phyloP scores from a whole-genome alignment of 1,284 basidiomycete genomes.

The Tylopilus sp. region DNA sequence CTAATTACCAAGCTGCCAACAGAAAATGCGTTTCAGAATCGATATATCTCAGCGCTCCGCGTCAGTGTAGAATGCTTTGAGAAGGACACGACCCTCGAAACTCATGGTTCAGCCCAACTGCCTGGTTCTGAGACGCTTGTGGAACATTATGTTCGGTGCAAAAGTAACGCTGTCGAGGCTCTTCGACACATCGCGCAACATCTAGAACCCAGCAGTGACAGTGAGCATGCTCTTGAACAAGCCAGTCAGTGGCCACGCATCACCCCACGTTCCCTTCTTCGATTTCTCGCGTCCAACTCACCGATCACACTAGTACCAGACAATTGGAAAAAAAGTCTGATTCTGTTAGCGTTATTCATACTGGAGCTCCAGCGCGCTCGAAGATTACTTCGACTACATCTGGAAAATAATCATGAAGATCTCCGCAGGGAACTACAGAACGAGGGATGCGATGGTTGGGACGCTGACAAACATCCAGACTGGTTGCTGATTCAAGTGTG shows the following conservation, averaged over 20 bases:
- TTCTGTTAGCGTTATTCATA: constrained; percentile 36
- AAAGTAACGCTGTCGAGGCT: neutral
- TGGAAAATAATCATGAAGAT: constrained; percentile 33
- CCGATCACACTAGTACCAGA: constrained; percentile 5
- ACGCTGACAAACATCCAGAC: constrained; percentile 40
- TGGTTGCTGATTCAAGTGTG: constrained; percentile 61
- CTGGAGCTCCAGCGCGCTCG: constrained; percentile 48
- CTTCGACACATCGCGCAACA: constrained; percentile 15
- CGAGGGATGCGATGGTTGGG: constrained; percentile 21
- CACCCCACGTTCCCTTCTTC: constrained; percentile 38
- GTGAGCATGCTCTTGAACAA: constrained; percentile 25
- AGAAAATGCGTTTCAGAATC: constrained; percentile 21
- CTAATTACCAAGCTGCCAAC: constrained; percentile 6
- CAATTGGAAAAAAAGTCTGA: constrained; percentile 44
- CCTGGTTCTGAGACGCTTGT: constrained; percentile 19
- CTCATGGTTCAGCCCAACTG: neutral
- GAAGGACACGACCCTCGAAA: constrained; percentile 7
- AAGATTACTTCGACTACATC: constrained; percentile 19
- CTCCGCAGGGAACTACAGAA: constrained; percentile 47
- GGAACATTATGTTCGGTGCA: constrained; percentile 15
- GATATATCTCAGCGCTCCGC: constrained; percentile 26
- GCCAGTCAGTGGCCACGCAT: constrained; percentile 47
- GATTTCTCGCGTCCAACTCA: constrained; percentile 33
- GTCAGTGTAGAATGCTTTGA: constrained; percentile 23
- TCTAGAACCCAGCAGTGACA: constrained; percentile 19